phyloP scores from a whole-genome alignment of 345 rosid species.

The Jatropha curcas region DNA sequence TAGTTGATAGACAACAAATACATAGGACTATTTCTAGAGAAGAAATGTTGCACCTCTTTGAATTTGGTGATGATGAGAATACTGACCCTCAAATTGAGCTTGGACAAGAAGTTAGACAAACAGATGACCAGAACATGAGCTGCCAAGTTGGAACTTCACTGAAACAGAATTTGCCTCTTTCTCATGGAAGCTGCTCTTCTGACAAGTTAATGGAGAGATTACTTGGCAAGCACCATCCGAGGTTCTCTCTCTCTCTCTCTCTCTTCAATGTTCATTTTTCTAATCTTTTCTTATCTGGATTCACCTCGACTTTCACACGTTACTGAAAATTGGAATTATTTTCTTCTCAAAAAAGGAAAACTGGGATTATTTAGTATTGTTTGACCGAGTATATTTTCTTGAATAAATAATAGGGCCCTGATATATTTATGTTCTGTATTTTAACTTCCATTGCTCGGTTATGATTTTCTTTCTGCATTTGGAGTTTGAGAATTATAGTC shows the following conservation, averaged over 20 bases:
- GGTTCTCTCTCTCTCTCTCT: slow-evolving; percentile 36
- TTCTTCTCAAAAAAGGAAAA: too few relatives aligned
- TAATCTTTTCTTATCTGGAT: not conserved
- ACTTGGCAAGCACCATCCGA: slow-evolving; percentile 71
- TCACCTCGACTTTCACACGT: not conserved
- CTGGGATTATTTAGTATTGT: not conserved
- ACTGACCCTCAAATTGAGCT: slow-evolving; percentile 52
- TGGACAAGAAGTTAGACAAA: slow-evolving; percentile 38
- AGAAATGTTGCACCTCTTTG: slow-evolving; percentile 98
- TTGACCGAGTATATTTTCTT: not conserved
- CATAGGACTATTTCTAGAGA: slow-evolving; percentile 94
- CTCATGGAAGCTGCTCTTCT: slow-evolving; percentile 66
- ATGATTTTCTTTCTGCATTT: slow-evolving; percentile 1
- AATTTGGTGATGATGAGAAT: slow-evolving; percentile 90
- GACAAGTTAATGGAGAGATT: slow-evolving; percentile 90
- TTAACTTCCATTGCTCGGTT: not conserved
- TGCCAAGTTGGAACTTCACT: slow-evolving; percentile 39
- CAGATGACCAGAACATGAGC: slow-evolving; percentile 28
- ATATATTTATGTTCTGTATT: not conserved
- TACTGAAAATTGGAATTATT: not conserved
- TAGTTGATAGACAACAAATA: slow-evolving; percentile 98
- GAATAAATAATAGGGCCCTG: not conserved
- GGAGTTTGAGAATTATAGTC: not conserved
- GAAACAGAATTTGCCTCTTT: slow-evolving; percentile 51
- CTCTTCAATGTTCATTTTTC: not conserved